Evolutionary conservation across 1,139 yeast genomes (phyloP).

Genomic region (Geotrichum bryndzae): DNA sequence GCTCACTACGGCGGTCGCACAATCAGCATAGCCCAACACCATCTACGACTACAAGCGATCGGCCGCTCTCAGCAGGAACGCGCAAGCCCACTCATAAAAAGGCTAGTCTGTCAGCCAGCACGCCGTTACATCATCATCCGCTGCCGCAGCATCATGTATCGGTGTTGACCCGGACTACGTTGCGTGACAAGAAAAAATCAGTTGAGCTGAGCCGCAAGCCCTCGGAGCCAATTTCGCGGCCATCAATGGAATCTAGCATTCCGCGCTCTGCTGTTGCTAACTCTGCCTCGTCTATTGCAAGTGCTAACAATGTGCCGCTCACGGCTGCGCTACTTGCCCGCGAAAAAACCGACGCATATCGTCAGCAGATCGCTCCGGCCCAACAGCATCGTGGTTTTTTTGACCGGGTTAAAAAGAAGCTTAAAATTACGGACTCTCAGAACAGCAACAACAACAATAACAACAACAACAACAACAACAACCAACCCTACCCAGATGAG

Average conservation of each 20-base stretch:
- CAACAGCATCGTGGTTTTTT: conserved; percentile 11
- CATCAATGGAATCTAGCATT: background rate
- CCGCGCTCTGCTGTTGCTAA: background rate
- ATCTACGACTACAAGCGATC: background rate
- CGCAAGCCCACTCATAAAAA: background rate
- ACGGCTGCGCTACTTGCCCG: conserved; percentile 13
- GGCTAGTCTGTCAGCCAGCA: background rate
- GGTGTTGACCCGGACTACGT: background rate
- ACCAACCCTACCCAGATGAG: background rate
- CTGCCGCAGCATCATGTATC: background rate
- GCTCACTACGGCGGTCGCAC: conserved; percentile 1
- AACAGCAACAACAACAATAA: background rate
- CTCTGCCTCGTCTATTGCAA: background rate
- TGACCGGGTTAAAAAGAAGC: conserved; percentile 12
- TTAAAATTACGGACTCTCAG: background rate
- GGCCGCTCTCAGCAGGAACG: conserved; percentile 1
- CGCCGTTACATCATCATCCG: background rate
- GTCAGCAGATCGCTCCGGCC: background rate
- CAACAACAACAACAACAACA: background rate
- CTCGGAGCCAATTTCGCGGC: background rate
- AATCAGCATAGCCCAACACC: background rate
- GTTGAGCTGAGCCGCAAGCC: background rate
- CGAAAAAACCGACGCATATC: background rate
- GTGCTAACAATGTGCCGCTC: conserved; percentile 1
- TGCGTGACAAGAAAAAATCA: background rate